phyloP scores from a whole-genome alignment of 306 rosid genomes.

The Dalbergia cochinchinensis region DNA sequence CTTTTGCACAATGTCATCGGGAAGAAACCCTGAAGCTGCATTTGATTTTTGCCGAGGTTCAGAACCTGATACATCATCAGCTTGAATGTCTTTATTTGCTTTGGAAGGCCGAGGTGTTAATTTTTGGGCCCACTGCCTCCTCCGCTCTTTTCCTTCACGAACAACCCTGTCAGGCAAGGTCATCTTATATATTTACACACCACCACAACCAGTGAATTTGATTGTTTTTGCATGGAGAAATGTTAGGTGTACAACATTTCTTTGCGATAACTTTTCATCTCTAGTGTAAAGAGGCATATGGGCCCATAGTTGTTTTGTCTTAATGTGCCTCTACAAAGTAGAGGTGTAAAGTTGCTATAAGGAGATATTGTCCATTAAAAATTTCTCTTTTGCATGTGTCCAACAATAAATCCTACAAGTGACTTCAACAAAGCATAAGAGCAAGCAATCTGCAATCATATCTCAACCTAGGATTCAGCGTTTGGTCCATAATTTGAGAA shows the following conservation, averaged over 20 bases:
- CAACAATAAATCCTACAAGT: slow-evolving; percentile 15
- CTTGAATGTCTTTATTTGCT: slow-evolving; percentile 48
- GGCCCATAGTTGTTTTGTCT: no score
- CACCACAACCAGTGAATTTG: neutral
- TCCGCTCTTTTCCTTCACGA: slow-evolving; percentile 77
- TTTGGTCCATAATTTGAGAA: neutral
- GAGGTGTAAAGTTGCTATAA: no score
- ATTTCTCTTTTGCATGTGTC: neutral
- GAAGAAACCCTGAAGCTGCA: slow-evolving; percentile 70
- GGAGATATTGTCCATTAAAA: no score
- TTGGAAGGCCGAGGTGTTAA: slow-evolving; percentile 66
- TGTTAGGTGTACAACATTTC: no score
- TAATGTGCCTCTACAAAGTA: no score
- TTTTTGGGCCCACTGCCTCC: slow-evolving; percentile 76
- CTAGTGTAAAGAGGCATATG: no score
- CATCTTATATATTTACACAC: slow-evolving; percentile 4
- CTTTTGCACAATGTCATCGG: slow-evolving; percentile 73
- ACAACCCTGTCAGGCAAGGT: slow-evolving; percentile 60
- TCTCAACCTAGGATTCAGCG: slow-evolving; percentile 11
- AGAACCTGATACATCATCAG: slow-evolving; percentile 37
- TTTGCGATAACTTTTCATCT: no score
- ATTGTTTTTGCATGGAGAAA: neutral
- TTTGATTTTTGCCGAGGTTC: slow-evolving; percentile 51
- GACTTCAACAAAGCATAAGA: slow-evolving; percentile 23
- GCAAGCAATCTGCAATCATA: neutral